A percentile compares a stretch with the other conserved stretches of the same genome.
Evolutionary conservation across 2,329 filamentous ascomycete genomes (phyloP).

Genomic region (Macrophomina tecta): DNA sequence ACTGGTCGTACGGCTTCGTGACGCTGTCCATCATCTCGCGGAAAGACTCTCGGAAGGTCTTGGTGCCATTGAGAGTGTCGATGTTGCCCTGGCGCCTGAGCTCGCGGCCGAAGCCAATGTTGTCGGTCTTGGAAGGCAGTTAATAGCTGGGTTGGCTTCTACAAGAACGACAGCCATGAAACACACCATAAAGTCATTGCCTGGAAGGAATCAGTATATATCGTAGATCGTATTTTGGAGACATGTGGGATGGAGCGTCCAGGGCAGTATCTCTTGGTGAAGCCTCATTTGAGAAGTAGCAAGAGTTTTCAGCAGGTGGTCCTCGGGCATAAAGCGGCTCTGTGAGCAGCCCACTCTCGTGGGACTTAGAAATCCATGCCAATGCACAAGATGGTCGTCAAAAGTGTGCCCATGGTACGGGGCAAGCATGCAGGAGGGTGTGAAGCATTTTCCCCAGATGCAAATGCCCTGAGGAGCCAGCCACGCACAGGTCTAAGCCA

Average conservation of each 20-base stretch:
- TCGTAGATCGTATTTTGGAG: background rate
- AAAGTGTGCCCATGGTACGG: too few relatives aligned
- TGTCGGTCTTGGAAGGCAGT: constrained; percentile 80
- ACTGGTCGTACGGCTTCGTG: constrained; percentile 78
- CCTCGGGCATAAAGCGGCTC: too few relatives aligned
- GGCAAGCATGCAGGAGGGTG: too few relatives aligned
- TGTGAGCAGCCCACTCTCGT: too few relatives aligned
- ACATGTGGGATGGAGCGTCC: background rate
- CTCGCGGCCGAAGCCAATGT: constrained; percentile 79
- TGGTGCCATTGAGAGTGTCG: constrained; percentile 73
- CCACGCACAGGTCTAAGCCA: too few relatives aligned
- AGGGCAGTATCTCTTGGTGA: too few relatives aligned
- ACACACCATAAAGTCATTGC: constrained; percentile 69
- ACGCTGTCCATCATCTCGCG: constrained; percentile 91
- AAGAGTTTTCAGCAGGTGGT: too few relatives aligned
- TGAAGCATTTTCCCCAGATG: too few relatives aligned
- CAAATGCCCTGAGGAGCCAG: too few relatives aligned
- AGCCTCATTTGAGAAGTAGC: too few relatives aligned
- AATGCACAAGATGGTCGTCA: too few relatives aligned
- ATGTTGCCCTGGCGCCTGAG: constrained; percentile 75
- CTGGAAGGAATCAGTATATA: constrained; percentile 43
- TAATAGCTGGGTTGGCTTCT: constrained; percentile 6
- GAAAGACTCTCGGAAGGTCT: constrained; percentile 83
- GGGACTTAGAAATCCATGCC: too few relatives aligned
- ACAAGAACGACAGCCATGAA: background rate